Percentiles rank a stretch among this genome's conserved stretches.
These are phyloP conservation scores for Fusarium sacchari DNA, from an alignment of 2,329 filamentous ascomycete species.

Conservation along the genomic window DNA sequence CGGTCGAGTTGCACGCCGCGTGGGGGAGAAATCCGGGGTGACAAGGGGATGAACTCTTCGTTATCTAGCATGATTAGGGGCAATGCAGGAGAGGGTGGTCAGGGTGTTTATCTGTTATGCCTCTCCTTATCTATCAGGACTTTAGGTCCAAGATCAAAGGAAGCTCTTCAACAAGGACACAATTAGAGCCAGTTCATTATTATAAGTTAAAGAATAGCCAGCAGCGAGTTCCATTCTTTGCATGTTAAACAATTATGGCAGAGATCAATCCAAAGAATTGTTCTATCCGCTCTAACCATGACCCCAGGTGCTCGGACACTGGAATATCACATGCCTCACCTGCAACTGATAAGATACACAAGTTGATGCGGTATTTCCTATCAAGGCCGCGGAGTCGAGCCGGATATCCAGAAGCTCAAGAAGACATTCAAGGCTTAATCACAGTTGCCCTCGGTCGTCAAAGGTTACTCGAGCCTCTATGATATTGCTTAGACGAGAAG, in stretches of 20 bases:
- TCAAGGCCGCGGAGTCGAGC: not conserved
- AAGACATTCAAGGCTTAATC: not conserved
- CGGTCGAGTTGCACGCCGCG: slow-evolving; percentile 13
- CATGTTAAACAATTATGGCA: not conserved
- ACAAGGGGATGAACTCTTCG: slow-evolving; percentile 16
- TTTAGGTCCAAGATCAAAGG: not conserved
- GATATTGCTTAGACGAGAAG: not conserved
- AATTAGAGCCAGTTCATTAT: not conserved
- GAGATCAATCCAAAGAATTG: not conserved
- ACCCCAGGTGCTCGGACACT: not conserved
- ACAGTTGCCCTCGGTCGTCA: too few relatives aligned
- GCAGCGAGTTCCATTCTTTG: not conserved
- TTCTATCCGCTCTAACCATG: not conserved
- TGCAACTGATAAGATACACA: slow-evolving; percentile 2
- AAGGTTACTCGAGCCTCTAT: not conserved
- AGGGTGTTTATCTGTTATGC: slow-evolving; percentile 30
- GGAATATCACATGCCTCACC: not conserved
- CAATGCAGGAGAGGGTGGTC: slow-evolving; percentile 2
- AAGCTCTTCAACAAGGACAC: not conserved
- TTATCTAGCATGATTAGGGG: slow-evolving; percentile 26
- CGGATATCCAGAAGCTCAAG: not conserved
- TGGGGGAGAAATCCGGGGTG: slow-evolving; percentile 29
- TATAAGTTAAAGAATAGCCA: not conserved
- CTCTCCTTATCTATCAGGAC: slow-evolving; percentile 15
- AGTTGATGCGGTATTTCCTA: not conserved